Evolutionary conservation across 2,329 filamentous ascomycete genomes (phyloP).

Genomic region (Sarocladiaceae sp.): DNA sequence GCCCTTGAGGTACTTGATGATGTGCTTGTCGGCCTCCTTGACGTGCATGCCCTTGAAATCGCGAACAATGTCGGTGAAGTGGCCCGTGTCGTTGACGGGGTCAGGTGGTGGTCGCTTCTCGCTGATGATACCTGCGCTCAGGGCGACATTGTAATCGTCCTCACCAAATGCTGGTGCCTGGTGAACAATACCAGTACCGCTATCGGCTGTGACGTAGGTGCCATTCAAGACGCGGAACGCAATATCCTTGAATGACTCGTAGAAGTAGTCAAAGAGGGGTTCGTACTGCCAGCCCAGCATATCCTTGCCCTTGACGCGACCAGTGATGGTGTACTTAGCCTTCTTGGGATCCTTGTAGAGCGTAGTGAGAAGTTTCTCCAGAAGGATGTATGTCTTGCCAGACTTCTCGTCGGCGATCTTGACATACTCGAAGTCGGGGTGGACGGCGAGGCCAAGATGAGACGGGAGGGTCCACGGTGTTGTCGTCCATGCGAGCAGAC

Average conservation of each 20-base stretch:
- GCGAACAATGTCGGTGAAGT: conserved; percentile 68
- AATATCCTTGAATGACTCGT: conserved; percentile 77
- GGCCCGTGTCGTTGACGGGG: conserved; percentile 78
- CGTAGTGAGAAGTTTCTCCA: conserved; percentile 73
- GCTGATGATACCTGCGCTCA: conserved; percentile 69
- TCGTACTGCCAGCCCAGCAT: conserved; percentile 87
- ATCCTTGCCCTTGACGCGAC: conserved; percentile 73
- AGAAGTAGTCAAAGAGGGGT: conserved; percentile 85
- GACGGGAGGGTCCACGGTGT: conserved; percentile 82
- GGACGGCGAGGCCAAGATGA: conserved; percentile 68
- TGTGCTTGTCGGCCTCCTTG: conserved; percentile 86
- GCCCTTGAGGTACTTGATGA: conserved; percentile 81
- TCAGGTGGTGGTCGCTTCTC: conserved; percentile 77
- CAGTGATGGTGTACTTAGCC: conserved; percentile 79
- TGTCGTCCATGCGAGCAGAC: conserved; percentile 81
- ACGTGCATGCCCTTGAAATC: conserved; percentile 86
- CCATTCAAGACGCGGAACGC: conserved; percentile 80
- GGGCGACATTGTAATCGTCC: conserved; percentile 84
- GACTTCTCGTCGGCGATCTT: conserved; percentile 80
- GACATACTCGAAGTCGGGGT: conserved; percentile 80
- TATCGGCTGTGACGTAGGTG: conserved; percentile 80
- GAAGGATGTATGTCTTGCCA: conserved; percentile 76
- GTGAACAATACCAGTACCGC: conserved; percentile 90
- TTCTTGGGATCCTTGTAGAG: conserved; percentile 95
- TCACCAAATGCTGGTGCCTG: conserved; percentile 92